Base-by-base conservation (phyloP, 768 basidiomycete species). In the Mycena haematopus region DNA sequence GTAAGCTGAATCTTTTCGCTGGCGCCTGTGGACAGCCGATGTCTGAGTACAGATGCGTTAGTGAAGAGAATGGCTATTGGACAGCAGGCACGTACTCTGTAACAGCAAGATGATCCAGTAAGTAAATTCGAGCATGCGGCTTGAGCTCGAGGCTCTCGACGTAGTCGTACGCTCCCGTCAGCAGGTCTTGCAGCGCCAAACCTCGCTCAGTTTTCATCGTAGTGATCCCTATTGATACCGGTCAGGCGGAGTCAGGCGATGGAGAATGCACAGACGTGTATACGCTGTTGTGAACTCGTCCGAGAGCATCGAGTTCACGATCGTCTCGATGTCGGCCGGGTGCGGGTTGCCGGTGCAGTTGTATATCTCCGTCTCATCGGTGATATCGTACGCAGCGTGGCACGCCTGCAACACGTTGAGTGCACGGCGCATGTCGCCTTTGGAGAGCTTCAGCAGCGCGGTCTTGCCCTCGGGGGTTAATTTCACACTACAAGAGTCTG, bases 301-400 rank as follows among this genome's bases (percentile, higher is more conserved):
- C 5, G 90, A 85, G 71, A 99, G 85, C 97, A 99, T 99, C 10
- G 92, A 93, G 65, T 93, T 89, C 33, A 99, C 93, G 42, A 99
- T 91, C 13, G 86, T 85, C 72, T 96, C 94, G 49, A 99, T 94
- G 76, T 99, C 97, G 27, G 86, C 84, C 0, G 97, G 97, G 73
- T 98, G 95, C 21, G 97, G 97, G 68, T 89, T 96, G 42, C 97
- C 97, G 0, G 97, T 99, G 74, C 96, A 99, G 67, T 91, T 93
- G 75, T 99, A 99, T 24, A 99, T 87, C 65, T 97, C 95, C 0
- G 87, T 86, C 77, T 98, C 96, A 58, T 92, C 91, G 33, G 89
- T 87, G 11, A 84, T 74, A 45, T 96, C 93, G 73, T 98, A 99
- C 4, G 96, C 97, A 17, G 97, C 96, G 74, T 99, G 95, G 71